A percentile compares a stretch with the other conserved stretches of the same genome.
These are phyloP conservation scores for Coriaria nepalensis DNA, from an alignment of 306 rosid genomes.

Conservation along the genomic window DNA sequence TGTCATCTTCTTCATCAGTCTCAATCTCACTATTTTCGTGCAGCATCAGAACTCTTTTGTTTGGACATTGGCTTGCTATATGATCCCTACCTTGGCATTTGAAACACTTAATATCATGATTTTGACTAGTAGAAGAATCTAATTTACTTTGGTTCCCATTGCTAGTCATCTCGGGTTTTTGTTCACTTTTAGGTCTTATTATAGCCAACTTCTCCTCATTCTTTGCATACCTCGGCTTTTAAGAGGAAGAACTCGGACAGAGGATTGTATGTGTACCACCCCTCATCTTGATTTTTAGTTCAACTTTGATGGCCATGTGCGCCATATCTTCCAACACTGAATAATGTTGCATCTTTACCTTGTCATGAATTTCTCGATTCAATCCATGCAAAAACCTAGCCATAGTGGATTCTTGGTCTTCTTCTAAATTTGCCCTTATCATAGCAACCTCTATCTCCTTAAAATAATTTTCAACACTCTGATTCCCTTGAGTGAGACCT, in stretches of 20 bases:
- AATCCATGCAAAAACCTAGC: not conserved
- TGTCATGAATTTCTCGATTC: not conserved
- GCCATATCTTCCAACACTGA: not conserved
- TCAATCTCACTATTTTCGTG: slow-evolving; percentile 1
- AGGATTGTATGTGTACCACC: not conserved
- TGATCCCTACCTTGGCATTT: slow-evolving; percentile 6
- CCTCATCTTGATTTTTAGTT: slow-evolving; percentile 1
- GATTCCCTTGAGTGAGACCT: not conserved
- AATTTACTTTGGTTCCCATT: not conserved
- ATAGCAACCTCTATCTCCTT: not conserved
- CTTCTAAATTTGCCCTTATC: not conserved
- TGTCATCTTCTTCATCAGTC: not conserved
- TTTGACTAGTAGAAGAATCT: not conserved
- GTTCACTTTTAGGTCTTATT: not conserved
- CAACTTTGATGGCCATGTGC: slow-evolving; percentile 1
- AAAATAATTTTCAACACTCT: not conserved
- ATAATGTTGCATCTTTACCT: not conserved
- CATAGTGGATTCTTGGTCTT: not conserved
- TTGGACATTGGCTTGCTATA: slow-evolving; percentile 1
- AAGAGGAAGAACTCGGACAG: not conserved
- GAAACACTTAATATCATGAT: slow-evolving; percentile 9
- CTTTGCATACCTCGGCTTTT: not conserved
- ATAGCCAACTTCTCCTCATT: not conserved
- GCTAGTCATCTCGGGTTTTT: not conserved
- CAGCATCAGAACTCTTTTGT: slow-evolving; percentile 1